Base-by-base conservation (phyloP, 495 filamentous ascomycete genomes). In the Podospora bellae-mahoneyi region DNA sequence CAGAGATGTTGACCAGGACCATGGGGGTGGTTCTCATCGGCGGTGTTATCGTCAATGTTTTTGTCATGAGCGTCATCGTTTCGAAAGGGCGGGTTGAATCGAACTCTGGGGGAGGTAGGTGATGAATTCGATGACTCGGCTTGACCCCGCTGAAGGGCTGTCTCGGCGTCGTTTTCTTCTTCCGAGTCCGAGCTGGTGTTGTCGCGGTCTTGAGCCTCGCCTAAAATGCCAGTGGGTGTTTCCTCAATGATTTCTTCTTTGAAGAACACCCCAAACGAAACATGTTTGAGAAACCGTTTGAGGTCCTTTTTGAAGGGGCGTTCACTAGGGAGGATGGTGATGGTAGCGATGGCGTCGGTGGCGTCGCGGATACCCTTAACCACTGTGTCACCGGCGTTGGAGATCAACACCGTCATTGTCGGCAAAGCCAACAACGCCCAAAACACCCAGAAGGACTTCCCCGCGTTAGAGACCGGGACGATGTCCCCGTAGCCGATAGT, bases 401-500 rank as follows among this genome's bases (percentile, higher is more conserved):
- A 90, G 67, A 97, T 94, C 30, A 96, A 82, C 54, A 95, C 88
- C 0, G 93, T 96, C 74, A 93, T 85, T 3, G 90, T 87, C 1
- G 93, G 93, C 2, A 97, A 80, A 2, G 93, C 92, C 3, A 96
- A 84, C 3, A 97, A 78, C 26, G 90, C 90, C 94, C 94, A 98
- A 69, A 96, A 87, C 7, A 98, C 90, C 78, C 95, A 97, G 74
- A 96, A 94, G 0, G 90, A 78, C 72, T 88, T 91, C 0, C 90
- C 91, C 2, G 88, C 82, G 69, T 91, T 92, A 39, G 87, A 91
- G 7, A 85, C 77, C 0, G 89, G 91, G 34, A 85, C 86, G 34
- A 88, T 81, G 69, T 96, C 92, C 3, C 93, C 93, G 71, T 93
- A 97, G 0, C 93, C 93, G 63, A 97, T 92, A 1, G 93, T 96